phyloP scores from a whole-genome alignment of 2,329 filamentous ascomycete genomes.

The Xylaria sp. region DNA sequence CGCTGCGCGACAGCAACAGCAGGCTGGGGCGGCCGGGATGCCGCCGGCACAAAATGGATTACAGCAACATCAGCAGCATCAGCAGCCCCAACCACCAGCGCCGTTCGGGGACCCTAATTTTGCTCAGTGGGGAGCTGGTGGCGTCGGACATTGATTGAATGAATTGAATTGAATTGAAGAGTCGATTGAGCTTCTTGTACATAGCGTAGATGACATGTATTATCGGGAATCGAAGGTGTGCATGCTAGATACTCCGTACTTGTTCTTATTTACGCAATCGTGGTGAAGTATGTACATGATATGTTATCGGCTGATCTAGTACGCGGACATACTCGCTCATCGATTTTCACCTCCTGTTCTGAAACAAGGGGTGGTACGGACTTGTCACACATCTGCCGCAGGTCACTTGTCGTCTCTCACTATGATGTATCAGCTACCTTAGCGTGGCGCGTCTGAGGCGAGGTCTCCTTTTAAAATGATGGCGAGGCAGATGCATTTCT shows the following conservation, averaged over 20 bases:
- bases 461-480: not conserved
- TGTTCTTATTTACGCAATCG: not conserved
- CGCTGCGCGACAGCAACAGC: slow-evolving; percentile 36
- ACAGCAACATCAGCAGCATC: slow-evolving; percentile 33
- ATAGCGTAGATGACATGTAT: slow-evolving; percentile 23
- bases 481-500: too few relatives aligned
- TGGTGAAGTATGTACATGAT: too few relatives aligned
- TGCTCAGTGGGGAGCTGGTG: slow-evolving; percentile 63
- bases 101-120: slow-evolving; percentile 68
- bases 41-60: slow-evolving; percentile 29
- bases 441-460: slow-evolving; percentile 14
- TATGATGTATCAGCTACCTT: slow-evolving; percentile 5
- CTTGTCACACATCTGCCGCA: slow-evolving; percentile 36
- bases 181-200: slow-evolving; percentile 19
- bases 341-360: slow-evolving; percentile 5
- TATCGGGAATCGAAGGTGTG: slow-evolving; percentile 1
- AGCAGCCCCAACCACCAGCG: slow-evolving; percentile 31
- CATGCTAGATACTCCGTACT: not conserved
- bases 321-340: not conserved
- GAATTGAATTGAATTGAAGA: not conserved
- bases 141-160: slow-evolving; percentile 39
- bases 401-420: not conserved
- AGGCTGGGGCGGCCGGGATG: slow-evolving; percentile 33
- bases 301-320: too few relatives aligned
- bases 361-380: slow-evolving; percentile 29